phyloP scores from a whole-genome alignment of 192 early-diverging fungal genomes.

The Pilaira anomala region DNA sequence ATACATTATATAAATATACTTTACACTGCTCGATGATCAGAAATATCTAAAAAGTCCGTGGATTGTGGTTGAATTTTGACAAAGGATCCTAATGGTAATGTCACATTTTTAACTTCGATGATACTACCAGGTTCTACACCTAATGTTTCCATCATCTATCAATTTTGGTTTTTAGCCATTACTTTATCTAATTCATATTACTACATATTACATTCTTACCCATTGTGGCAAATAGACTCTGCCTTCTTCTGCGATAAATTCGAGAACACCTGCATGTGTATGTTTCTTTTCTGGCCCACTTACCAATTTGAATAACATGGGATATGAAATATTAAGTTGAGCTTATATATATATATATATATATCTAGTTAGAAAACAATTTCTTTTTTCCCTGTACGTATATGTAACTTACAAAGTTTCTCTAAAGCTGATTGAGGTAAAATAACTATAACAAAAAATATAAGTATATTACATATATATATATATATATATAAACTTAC shows the following conservation, averaged over 20 bases:
- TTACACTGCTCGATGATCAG: conserved; percentile 92
- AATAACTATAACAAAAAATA: conserved; percentile 52
- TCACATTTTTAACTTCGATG: conserved; percentile 74
- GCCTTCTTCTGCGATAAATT: conserved; percentile 98
- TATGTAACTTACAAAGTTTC: conserved; percentile 58
- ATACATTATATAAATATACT: conserved; percentile 5
- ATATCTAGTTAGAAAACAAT: not conserved
- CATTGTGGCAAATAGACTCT: conserved; percentile 93
- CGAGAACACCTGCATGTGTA: conserved; percentile 95
- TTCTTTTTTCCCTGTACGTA: no score
- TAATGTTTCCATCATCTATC: conserved; percentile 93
- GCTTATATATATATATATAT: conserved; percentile 33
- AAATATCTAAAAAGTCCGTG: conserved; percentile 94
- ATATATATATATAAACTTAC: conserved; percentile 41
- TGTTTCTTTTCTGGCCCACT: conserved; percentile 53
- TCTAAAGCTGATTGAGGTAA: conserved; percentile 72
- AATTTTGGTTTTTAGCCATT: no score
- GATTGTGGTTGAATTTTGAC: conserved; percentile 98
- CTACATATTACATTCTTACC: no score
- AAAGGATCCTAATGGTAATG: conserved; percentile 78
- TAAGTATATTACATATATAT: not conserved
- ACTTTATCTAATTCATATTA: no score
- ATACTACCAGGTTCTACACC: conserved; percentile 70
- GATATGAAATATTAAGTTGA: conserved; percentile 83
- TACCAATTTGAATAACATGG: conserved; percentile 86